Evolutionary conservation across 192 early-diverging fungal genomes (phyloP), one percentile per base, ranked within the genome.

Genomic region (Coemansia sp.): DNA sequence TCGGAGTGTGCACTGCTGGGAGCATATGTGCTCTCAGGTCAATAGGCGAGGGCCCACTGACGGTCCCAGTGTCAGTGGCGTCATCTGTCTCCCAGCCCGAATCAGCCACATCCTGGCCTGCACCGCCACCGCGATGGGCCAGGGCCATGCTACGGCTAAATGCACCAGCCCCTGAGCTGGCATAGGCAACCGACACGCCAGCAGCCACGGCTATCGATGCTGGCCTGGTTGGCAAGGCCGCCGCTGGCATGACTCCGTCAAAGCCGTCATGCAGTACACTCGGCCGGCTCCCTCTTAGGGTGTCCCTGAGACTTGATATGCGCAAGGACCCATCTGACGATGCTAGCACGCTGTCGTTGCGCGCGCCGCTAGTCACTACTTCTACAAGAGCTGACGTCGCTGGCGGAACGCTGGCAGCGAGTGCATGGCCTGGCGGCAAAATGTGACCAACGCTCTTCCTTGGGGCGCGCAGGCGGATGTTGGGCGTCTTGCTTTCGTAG

Each of bases 61-160:
- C 2, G 6, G 62, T 20, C 35, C 59, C 33, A 42, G 21, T 9
- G 26, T 71, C 69, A 5, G 57, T 55, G 4, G 70, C 60, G 24
- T 81, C 79, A 46, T 81, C 79, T 14, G 79, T 81, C 64, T 81
- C 79, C 79, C 79, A 81, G 18, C 79, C 79, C 9, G 79, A 81
- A 35, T 81, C 79, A 23, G 46, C 57, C 20, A 60, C 1, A 21
- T 59, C 38, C 39, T 28, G 21, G 59, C 36, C 38, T 61, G 48
- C 24, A 24, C 45, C 33, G 33, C 53, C 55, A 20, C 56, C 56
- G 28, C 56, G 56, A 11, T 37, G 56, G 8, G 56, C 56, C 34
- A 58, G 56, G 34, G 33, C 56, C 56, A 58, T 1, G 56, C 31
- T 31, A 4, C 56, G 56, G 34, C 56, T 58, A 18, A 58, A 37